phyloP scores from a whole-genome alignment of 2,329 filamentous ascomycete species.

The Helicocarpus griseus region DNA sequence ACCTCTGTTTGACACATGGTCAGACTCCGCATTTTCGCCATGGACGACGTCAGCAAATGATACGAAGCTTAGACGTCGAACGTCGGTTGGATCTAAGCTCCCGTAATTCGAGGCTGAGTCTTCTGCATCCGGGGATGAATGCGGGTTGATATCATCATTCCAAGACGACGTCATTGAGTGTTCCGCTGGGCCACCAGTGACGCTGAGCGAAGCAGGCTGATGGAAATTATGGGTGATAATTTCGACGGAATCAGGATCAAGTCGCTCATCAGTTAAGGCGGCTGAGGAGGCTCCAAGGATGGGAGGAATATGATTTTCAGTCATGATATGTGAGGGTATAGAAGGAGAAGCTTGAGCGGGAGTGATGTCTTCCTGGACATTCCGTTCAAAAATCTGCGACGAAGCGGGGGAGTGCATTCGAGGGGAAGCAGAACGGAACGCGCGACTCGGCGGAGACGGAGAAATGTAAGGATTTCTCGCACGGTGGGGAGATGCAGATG shows the following conservation, averaged over 20 bases:
- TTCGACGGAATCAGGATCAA: slow-evolving; percentile 83
- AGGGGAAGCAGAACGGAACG: slow-evolving; percentile 59
- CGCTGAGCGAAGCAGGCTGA: slow-evolving; percentile 63
- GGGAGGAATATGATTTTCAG: slow-evolving; percentile 86
- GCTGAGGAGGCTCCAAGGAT: slow-evolving; percentile 85
- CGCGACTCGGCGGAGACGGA: slow-evolving; percentile 57
- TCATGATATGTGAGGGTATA: slow-evolving; percentile 89
- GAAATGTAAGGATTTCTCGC: slow-evolving; percentile 26
- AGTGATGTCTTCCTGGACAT: slow-evolving; percentile 70
- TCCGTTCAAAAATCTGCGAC: slow-evolving; percentile 79
- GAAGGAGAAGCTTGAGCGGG: slow-evolving; percentile 65
- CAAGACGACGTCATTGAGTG: slow-evolving; percentile 25
- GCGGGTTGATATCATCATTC: slow-evolving; percentile 46
- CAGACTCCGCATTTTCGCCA: slow-evolving; percentile 44
- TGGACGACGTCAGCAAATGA: slow-evolving; percentile 95
- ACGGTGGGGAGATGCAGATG: slow-evolving; percentile 32
- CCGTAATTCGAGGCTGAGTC: slow-evolving; percentile 68
- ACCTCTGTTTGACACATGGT: slow-evolving; percentile 49
- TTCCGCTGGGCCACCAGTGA: slow-evolving; percentile 40
- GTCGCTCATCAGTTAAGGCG: slow-evolving; percentile 76
- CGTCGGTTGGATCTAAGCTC: slow-evolving; percentile 64
- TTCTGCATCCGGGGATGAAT: slow-evolving; percentile 45
- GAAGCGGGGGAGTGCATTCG: slow-evolving; percentile 68
- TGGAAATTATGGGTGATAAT: slow-evolving; percentile 82
- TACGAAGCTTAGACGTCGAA: slow-evolving; percentile 83